phyloP scores from a whole-genome alignment of 1,284 basidiomycete species.

The Amylostereum chailletii region DNA sequence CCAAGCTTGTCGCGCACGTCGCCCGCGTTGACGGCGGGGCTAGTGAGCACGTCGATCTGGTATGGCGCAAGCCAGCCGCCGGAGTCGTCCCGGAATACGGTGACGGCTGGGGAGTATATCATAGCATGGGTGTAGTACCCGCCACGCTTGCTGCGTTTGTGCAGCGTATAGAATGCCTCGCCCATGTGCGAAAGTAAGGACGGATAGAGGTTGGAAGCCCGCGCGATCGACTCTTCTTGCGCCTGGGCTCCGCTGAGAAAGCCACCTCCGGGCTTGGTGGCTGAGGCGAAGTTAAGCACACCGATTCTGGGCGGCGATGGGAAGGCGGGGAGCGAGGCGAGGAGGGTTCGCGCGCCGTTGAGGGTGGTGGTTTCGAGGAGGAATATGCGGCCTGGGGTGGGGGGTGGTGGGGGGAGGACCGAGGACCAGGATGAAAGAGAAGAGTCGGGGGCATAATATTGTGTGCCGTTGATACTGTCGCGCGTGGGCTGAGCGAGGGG shows the following conservation, averaged over 20 bases:
- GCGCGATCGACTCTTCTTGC: conserved; percentile 67
- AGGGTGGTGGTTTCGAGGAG: conserved; percentile 47
- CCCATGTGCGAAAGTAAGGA: conserved; percentile 45
- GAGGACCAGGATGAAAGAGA: conserved; percentile 28
- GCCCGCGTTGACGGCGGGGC: conserved; percentile 63
- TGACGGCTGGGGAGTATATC: conserved; percentile 53
- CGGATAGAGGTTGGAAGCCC: conserved; percentile 54
- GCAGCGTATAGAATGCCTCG: conserved; percentile 47
- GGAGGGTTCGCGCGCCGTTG: conserved; percentile 30
- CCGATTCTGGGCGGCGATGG: conserved; percentile 30
- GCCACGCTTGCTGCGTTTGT: conserved; percentile 37
- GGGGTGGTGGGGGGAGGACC: conserved; percentile 7
- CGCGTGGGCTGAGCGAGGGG: conserved; percentile 24
- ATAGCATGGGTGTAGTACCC: conserved; percentile 62
- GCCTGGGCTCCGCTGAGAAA: conserved; percentile 58
- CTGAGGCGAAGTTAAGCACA: conserved; percentile 63
- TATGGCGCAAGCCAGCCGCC: conserved; percentile 47
- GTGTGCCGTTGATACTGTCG: conserved; percentile 29
- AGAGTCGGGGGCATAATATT: conserved; percentile 31
- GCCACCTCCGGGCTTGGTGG: conserved; percentile 60
- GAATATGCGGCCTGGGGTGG: conserved; percentile 22
- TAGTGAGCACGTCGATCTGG: conserved; percentile 52
- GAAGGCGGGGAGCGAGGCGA: conserved; percentile 13
- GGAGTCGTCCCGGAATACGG: conserved; percentile 46
- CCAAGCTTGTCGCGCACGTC: conserved; percentile 33